These are phyloP conservation scores for Typha latifolia DNA, from an alignment of 176 grass and related monocot genomes.

Conservation along the genomic window DNA sequence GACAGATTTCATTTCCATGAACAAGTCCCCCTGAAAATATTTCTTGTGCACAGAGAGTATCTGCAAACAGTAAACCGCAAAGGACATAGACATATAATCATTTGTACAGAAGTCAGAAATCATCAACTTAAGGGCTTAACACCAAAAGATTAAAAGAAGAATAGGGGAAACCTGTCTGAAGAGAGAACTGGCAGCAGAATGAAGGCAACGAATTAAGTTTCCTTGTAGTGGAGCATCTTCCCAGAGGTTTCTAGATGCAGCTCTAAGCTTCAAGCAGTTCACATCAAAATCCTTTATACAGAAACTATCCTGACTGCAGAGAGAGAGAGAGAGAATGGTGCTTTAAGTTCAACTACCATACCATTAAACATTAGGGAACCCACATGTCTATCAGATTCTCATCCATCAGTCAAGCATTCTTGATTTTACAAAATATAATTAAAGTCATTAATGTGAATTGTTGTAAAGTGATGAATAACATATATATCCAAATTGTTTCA, in stretches of 20 bases:
- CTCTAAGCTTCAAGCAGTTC: conserved; percentile 61
- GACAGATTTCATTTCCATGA: conserved; percentile 37
- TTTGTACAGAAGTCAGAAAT: background rate
- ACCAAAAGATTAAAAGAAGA: conserved; percentile 12
- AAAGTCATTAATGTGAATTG: too few relatives aligned
- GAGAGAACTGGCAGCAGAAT: conserved; percentile 57
- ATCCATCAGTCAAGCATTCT: too few relatives aligned
- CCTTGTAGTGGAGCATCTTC: conserved; percentile 33
- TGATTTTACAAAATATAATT: too few relatives aligned
- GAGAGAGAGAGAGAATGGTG: background rate
- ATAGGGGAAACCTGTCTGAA: conserved; percentile 62
- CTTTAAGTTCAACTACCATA: background rate
- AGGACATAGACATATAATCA: conserved; percentile 20
- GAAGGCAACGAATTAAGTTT: conserved; percentile 42
- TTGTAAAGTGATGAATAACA: too few relatives aligned
- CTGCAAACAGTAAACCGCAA: conserved; percentile 25
- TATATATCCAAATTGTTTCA: background rate
- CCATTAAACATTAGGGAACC: background rate
- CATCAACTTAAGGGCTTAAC: background rate
- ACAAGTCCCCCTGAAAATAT: conserved; percentile 48
- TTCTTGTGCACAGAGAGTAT: conserved; percentile 75
- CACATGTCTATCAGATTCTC: too few relatives aligned
- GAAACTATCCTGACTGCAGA: conserved; percentile 42
- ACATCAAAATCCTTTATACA: conserved; percentile 57
- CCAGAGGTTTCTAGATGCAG: conserved; percentile 70